Base-by-base conservation (phyloP, 2,329 filamentous ascomycete species). In the Colletotrichum sp. region DNA sequence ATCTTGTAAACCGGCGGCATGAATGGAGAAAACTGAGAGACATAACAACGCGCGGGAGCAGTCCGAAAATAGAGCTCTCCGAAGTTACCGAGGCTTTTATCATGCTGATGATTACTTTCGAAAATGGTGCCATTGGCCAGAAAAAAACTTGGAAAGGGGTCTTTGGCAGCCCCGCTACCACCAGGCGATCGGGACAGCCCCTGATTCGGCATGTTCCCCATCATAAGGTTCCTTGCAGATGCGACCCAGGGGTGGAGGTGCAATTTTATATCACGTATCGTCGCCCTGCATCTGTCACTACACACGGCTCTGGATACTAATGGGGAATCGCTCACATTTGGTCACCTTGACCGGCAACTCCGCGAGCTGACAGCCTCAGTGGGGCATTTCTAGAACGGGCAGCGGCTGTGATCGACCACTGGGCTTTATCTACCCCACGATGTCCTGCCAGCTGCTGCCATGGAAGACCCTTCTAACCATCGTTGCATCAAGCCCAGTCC, bases 261-360 rank as follows among this genome's bases (percentile, higher is more conserved):
- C 27, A 75, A 75, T 75, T 62, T 75, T 30, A 36, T 22, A 60
- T 60, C 65, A 60, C 34, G 73, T 48, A 68, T 55, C n/a, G 36
- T n/a, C n/a, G 64, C 27, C 39, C 69, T 68, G 43, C 36, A 68
- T 25, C 43, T 58, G 73, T 34, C 34, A 73, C 56, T 18, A 8
- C 22, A 30, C 15, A 48, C 73, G 58, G 73, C 73, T 52, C 30
- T 65, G 13, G 12, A 25, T 62, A 68, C 73, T 10, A 39, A 75
- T 58, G 25, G 28, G 73, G 62, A 43, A 75, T 73, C 62, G 64
- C 32, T 66, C 15, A 52, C 34, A 75, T 73, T 56, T 56, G n/a
- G 55, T 66, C 15, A 52, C 43, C 18, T n/a, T 52, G n/a, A 27
- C 30, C 62, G 68, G 66, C 60, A 18, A 65, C 22, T 64, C 73